Evolutionary conservation across 1,284 basidiomycete species (phyloP), one percentile per base, ranked within the genome.

Genomic region (Moesziomyces sp.): DNA sequence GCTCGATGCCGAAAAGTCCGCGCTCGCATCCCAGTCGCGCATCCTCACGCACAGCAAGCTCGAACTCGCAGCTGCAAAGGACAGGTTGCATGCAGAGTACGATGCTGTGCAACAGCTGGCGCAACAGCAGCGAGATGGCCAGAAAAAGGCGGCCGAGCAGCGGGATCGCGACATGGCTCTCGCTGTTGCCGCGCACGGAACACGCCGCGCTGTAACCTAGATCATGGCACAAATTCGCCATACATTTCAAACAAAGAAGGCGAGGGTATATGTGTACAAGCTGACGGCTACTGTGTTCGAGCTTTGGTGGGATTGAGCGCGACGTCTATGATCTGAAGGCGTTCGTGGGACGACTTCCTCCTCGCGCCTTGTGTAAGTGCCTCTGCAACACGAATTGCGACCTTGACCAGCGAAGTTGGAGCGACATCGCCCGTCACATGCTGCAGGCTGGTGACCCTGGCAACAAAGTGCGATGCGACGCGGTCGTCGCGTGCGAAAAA

Each of bases 401-500:
- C 26, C 48, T 60, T 74, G n/a, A 61, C 51, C 58, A 68, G 42
- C 6, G 58, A 47, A 5, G 51, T 34, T 24, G 55, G 58, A 1
- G 48, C 59, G 57, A 61, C 16, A 3, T 26, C 59, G 8, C 50
- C 59, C 8, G 49, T 21, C 16, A 52, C 52, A 30, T 56, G 55
- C 9, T 52, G 18, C 28, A 70, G 19, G 40, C 47, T 66, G 14
- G 48, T 62, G 23, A 64, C 42, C 35, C 73, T 48, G 7, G 58
- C 59, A 0, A 68, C 49, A 49, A 67, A 75, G 45, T 64, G 47
- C 16, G 47, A 24, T 14, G 73, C 62, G 34, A 81, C 64, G 28
- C 79, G 46, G 14, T 81, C 79, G 47, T 81, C 79, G 14, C 79
- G 60, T 0, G 79, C 79, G 26, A 81, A 78, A 43, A 76, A 80